Base-by-base conservation (phyloP, 2,329 filamentous ascomycete species). In the Gnomoniopsis smithogilvyi region DNA sequence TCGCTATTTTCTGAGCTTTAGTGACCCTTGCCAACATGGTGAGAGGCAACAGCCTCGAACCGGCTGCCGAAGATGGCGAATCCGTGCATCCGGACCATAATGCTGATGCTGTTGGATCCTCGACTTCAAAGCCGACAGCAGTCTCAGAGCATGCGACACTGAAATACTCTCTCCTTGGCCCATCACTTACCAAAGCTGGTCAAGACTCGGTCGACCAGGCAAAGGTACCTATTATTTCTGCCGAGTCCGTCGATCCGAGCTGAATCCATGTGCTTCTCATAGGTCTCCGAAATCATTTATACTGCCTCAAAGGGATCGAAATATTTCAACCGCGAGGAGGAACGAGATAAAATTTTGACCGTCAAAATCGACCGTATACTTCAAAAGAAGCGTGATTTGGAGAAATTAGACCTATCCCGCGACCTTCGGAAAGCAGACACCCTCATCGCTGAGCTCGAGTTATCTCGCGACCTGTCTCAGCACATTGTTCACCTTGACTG, bases 251-350 rank as follows among this genome's bases (percentile, higher is more conserved):
- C 2, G 38, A 19, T 33, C 15, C 53, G 11, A 10, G 34, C 56
- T 61, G 24, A 58, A 52, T 2, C 43, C 12, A 12, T 21, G 14
- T 21, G n/a, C 41, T 12, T 17, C 49, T 47, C 65, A 41, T 52
- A 89, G 86, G 92, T 99, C 52, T 96, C 93, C 2, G 93, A 98
- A 67, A 88, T 98, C 66, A 99, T 99, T 61, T 98, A 97, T 76
- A 92, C 96, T 72, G 92, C 93, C 12, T 97, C 92, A 17, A 97
- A 96, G 71, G 95, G 95, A 51, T 96, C 92, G 65, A 97, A 96
- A 72, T 99, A 89, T 77, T 99, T 98, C 81, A 91, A 89, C 66
- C 91, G 93, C 61, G 95, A 99, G 73, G 89, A 96, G 70, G 81
- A 77, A 58, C 89, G 88, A 67, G 94, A 98, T 76, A 88, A 89